Evolutionary conservation across 768 basidiomycete species (phyloP).

Genomic region (Obba rivulosa): DNA sequence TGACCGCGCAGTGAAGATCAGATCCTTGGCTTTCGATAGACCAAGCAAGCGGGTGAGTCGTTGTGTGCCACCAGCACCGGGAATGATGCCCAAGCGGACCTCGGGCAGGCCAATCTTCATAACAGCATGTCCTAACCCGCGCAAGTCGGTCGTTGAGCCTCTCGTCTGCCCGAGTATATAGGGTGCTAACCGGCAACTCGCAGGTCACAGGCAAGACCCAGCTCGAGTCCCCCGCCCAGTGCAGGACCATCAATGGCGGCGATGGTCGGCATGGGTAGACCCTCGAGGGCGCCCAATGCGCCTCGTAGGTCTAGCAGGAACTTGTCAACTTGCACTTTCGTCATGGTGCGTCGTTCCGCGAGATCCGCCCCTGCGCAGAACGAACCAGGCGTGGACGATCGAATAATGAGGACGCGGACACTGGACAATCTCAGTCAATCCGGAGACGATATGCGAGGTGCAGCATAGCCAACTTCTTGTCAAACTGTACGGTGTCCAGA

Average conservation of each 20-base stretch:
- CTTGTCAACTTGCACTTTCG: slow-evolving; percentile 60
- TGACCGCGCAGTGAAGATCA: slow-evolving; percentile 78
- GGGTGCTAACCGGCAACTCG: slow-evolving; percentile 70
- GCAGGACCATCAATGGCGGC: slow-evolving; percentile 92
- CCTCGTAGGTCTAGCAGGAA: slow-evolving; percentile 74
- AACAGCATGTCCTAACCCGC: slow-evolving; percentile 49
- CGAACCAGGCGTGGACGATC: slow-evolving; percentile 67
- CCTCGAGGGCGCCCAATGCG: slow-evolving; percentile 71
- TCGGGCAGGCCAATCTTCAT: slow-evolving; percentile 89
- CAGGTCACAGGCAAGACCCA: slow-evolving; percentile 85
- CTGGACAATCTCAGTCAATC: slow-evolving; percentile 29
- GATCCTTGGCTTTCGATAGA: slow-evolving; percentile 73
- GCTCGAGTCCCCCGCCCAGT: slow-evolving; percentile 87
- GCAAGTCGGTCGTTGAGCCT: neutral
- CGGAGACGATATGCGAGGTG: slow-evolving; percentile 1
- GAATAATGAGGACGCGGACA: slow-evolving; percentile 76
- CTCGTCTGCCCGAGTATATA: too few species aligned
- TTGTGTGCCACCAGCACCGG: slow-evolving; percentile 89
- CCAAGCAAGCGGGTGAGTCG: slow-evolving; percentile 75
- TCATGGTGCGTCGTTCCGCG: slow-evolving; percentile 80
- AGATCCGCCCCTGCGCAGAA: slow-evolving; percentile 96
- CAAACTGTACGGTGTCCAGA: slow-evolving; percentile 59
- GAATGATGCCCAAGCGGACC: slow-evolving; percentile 73
- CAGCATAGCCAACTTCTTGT: slow-evolving; percentile 51
- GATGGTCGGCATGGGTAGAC: slow-evolving; percentile 82